Base-by-base conservation (phyloP, 1,139 yeast genomes). In the Maudiozyma humilis region DNA sequence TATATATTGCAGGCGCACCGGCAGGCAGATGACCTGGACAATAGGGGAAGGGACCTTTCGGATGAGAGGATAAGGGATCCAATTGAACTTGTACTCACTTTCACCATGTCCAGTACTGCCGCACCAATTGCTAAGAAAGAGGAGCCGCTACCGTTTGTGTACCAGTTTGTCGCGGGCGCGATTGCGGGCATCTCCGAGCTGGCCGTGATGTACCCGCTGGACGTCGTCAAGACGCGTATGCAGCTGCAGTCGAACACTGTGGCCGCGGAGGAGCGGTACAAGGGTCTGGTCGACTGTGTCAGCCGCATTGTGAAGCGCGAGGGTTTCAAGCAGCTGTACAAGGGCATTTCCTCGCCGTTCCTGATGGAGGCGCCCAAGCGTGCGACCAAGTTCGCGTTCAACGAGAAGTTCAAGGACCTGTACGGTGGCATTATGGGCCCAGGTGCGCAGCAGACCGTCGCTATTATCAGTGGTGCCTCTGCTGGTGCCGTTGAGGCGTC, bases 311-410 rank as follows among this genome's bases (percentile, higher is more conserved):
- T 91, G 55, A 77, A 75, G 57, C 82, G 78, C 53, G 99, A 93
- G 67, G 99, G 98, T 36, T 73, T 78, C 41, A 69, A 82, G 17
- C 75, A 94, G 52, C 74, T 91, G 49, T 93, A 91, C 68, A 81
- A 89, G 64, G 98, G 98, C 53, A 91, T 91, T 56, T 70, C 83
- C 27, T 96, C 98, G 15, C 99, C 99, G 38, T 86, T 91, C 56
- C 73, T 91, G 60, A 91, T 91, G 98, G 99, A 91, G 65, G 98
- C 98, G n/a, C 98, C 98, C 51, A 91, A 91, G 74, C 73, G 89
- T 71, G 98, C 98, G 38, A 89, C 96, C 52, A 91, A 91, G 68
- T 91, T 91, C 62, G 97, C 97, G 44, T 96, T 97, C 51, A 91
- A 93, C 63, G 98, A 93, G 64, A 91, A 88, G 66, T 91, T 96